phyloP scores from a whole-genome alignment of 2,329 filamentous ascomycete genomes.

The Trichophyton verrucosum region DNA sequence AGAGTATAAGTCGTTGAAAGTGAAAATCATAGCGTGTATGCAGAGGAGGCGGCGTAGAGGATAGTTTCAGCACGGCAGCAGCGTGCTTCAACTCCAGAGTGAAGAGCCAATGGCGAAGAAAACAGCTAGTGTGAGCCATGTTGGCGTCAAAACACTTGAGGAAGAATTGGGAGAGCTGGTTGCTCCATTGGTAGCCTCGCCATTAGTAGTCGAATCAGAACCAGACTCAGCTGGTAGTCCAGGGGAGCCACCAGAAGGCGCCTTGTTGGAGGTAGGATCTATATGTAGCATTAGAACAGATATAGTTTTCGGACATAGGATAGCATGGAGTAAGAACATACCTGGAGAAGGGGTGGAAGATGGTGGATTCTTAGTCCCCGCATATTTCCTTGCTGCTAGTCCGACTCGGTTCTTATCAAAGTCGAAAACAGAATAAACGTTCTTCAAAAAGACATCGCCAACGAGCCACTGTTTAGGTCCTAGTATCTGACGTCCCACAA shows the following conservation, averaged over 20 bases:
- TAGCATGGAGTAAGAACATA: not conserved
- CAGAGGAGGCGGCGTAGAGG: not conserved
- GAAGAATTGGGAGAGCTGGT: not conserved
- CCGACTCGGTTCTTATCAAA: constrained; percentile 43
- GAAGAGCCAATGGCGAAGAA: not conserved
- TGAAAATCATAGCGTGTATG: not conserved
- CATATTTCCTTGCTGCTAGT: not conserved
- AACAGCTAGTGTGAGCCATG: not conserved
- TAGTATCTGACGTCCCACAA: constrained; percentile 60
- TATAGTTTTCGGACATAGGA: not conserved
- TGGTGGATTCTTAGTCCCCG: not conserved
- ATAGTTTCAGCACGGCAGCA: not conserved
- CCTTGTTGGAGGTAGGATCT: not conserved
- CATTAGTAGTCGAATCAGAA: not conserved
- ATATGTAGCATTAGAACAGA: not conserved
- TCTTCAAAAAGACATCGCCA: constrained; percentile 77
- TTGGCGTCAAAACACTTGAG: not conserved
- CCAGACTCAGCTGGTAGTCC: not conserved
- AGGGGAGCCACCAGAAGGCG: not conserved
- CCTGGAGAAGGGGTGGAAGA: not conserved
- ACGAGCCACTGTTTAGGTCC: constrained; percentile 57
- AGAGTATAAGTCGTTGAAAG: not conserved
- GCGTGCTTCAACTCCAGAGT: not conserved
- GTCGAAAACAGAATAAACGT: constrained; percentile 79
- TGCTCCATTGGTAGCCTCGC: not conserved